Conservation (phyloP, 371 early-diverging fungal species). For the Mucor piriformis region DNA sequence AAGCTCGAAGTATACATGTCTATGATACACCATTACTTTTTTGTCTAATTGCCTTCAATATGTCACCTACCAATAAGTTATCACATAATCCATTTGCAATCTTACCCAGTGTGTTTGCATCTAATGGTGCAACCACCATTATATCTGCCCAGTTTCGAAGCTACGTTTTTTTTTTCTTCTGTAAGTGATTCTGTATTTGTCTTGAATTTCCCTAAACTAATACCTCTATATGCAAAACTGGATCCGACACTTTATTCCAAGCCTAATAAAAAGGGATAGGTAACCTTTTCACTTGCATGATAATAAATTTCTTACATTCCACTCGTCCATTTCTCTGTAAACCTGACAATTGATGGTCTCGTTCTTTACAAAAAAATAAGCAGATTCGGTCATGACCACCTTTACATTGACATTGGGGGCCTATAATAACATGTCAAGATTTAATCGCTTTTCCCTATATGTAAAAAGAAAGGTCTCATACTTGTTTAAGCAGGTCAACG, state of each 20-base stretch:
- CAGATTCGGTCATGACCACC: slow-evolving; percentile 73
- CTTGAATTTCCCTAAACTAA: no score
- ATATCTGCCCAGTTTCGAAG: slow-evolving; percentile 96
- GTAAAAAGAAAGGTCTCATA: not conserved
- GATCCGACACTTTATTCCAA: slow-evolving; percentile 86
- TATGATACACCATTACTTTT: no score
- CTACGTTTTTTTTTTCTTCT: no score
- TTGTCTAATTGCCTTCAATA: no score
- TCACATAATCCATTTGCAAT: slow-evolving; percentile 92
- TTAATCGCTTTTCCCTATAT: no score
- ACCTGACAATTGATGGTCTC: slow-evolving; percentile 54
- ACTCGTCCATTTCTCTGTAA: slow-evolving; percentile 86
- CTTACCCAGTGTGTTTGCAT: slow-evolving; percentile 95
- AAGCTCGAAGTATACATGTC: slow-evolving; percentile 93
- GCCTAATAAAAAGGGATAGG: slow-evolving; percentile 30
- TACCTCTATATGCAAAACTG: slow-evolving; percentile 94
- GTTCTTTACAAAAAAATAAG: slow-evolving; percentile 81
- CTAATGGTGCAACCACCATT: slow-evolving; percentile 87
- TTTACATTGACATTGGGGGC: slow-evolving; percentile 61
- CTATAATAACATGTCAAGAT: slow-evolving; percentile 11
- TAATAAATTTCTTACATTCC: slow-evolving; percentile 60
- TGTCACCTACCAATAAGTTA: slow-evolving; percentile 78
- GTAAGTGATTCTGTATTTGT: not conserved
- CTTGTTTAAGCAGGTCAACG: slow-evolving; percentile 30
- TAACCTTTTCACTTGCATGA: not conserved